These are phyloP conservation scores for Rhododendron simsii DNA, from an alignment of 148 eudicot genomes.

Conservation along the genomic window DNA sequence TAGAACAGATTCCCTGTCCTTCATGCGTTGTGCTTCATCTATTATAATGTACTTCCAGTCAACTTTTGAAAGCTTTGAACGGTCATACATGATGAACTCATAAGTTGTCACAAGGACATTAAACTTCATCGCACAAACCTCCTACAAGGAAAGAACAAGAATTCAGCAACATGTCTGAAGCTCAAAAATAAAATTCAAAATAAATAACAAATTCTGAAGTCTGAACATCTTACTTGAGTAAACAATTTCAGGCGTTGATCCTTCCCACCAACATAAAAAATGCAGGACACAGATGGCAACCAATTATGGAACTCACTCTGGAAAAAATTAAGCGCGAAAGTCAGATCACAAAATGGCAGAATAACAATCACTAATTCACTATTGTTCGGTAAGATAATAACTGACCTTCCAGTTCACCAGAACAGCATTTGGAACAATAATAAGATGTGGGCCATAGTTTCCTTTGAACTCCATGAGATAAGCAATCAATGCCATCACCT, in stretches of 20 bases:
- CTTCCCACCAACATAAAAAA: slow-evolving; percentile 87
- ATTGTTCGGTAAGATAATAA: background rate
- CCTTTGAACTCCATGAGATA: slow-evolving; percentile 97
- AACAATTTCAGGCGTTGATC: slow-evolving; percentile 88
- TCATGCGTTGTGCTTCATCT: slow-evolving; percentile 99
- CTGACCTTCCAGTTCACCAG: slow-evolving; percentile 97
- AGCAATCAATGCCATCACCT: slow-evolving; percentile 99
- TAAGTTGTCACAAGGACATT: slow-evolving; percentile 98
- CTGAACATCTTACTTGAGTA: slow-evolving; percentile 65
- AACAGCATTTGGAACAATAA: slow-evolving; percentile 99
- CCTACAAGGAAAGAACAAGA: slow-evolving; percentile 35
- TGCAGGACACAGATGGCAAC: slow-evolving; percentile 93
- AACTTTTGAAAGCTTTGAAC: slow-evolving; percentile 84
- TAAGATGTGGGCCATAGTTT: slow-evolving; percentile 97
- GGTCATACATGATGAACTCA: slow-evolving; percentile 96
- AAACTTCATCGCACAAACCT: slow-evolving; percentile 90
- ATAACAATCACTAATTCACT: background rate
- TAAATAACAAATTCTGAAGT: background rate
- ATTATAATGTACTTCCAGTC: slow-evolving; percentile 97
- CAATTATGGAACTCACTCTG: slow-evolving; percentile 94
- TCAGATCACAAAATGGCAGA: slow-evolving; percentile 7
- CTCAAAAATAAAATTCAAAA: background rate
- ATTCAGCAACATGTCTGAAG: slow-evolving; percentile 9
- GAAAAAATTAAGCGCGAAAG: slow-evolving; percentile 6
- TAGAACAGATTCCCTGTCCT: slow-evolving; percentile 96